A percentile compares a stretch with the other conserved stretches of the same genome.
Conservation (phyloP, 1,139 yeast genomes). For the Taiozyma sp. region DNA sequence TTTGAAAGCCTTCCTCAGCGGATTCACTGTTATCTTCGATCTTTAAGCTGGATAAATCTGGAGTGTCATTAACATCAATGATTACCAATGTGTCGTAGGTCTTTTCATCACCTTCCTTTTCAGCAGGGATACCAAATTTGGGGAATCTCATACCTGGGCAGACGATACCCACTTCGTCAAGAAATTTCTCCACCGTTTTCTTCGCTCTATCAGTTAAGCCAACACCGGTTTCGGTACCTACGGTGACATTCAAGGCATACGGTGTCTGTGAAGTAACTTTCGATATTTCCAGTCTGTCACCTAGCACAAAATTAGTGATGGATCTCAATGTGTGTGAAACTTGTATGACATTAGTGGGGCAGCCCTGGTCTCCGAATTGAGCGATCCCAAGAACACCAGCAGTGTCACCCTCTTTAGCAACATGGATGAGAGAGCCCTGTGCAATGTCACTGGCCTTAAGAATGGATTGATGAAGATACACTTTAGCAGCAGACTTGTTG, state of each 20-base stretch:
- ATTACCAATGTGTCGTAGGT: constrained; percentile 24
- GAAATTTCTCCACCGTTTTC: constrained; percentile 30
- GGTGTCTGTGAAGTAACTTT: constrained; percentile 47
- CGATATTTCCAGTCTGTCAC: constrained; percentile 60
- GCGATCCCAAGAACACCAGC: constrained; percentile 43
- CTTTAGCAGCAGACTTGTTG: constrained; percentile 34
- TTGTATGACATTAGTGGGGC: constrained; percentile 49
- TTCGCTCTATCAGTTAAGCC: constrained; percentile 19
- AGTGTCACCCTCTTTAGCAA: constrained; percentile 44
- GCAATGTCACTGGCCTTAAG: constrained; percentile 49
- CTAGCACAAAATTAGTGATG: constrained; percentile 58
- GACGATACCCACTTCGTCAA: constrained; percentile 49
- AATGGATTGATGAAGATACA: constrained; percentile 47
- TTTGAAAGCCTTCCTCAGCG: constrained; percentile 19
- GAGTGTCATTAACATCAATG: constrained; percentile 29
- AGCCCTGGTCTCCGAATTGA: constrained; percentile 34
- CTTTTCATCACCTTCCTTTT: constrained; percentile 19
- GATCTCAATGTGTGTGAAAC: constrained; percentile 46
- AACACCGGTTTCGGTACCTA: constrained; percentile 27
- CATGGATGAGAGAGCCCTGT: constrained; percentile 49
- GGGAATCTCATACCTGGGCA: constrained; percentile 48
- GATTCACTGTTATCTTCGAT: constrained; percentile 11
- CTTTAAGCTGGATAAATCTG: constrained; percentile 30
- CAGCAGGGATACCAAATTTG: constrained; percentile 18
- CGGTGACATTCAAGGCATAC: constrained; percentile 34